Percentiles rank a stretch among this genome's conserved stretches.
phyloP scores from a whole-genome alignment of 139 green algal genomes.

The Chlorella sp. region DNA sequence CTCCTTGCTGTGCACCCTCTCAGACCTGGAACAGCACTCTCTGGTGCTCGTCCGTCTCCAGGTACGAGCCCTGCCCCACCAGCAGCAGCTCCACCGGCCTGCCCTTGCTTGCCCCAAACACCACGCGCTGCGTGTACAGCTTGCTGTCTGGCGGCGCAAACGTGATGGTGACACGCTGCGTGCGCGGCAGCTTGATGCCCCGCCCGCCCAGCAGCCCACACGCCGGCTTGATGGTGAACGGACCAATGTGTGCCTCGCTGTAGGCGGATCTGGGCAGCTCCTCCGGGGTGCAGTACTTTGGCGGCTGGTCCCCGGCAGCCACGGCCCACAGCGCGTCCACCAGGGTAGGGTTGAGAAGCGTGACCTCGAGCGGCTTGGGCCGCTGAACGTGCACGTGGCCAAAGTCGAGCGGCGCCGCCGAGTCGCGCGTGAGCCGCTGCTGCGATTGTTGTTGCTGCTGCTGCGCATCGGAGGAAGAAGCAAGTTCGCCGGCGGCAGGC shows the following conservation, averaged over 20 bases:
- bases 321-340: constrained; percentile 39
- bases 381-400: constrained; percentile 27
- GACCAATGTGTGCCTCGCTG: constrained; percentile 12
- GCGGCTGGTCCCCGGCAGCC: not conserved
- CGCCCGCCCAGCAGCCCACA: constrained; percentile 25
- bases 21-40: constrained; percentile 19
- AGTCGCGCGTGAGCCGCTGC: not conserved
- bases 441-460: too few species aligned
- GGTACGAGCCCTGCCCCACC: constrained; percentile 19
- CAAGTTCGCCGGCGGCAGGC: too few species aligned
- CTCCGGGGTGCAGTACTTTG: not conserved
- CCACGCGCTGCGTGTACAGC: constrained; percentile 10
- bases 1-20: not conserved
- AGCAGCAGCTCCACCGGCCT: constrained; percentile 18
- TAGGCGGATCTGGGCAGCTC: not conserved
- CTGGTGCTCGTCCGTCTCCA: constrained; percentile 38
- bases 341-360: constrained; percentile 32
- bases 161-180: constrained; percentile 24
- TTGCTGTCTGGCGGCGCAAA: constrained; percentile 23
- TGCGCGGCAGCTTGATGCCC: constrained; percentile 21
- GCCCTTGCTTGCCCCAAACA: constrained; percentile 26
- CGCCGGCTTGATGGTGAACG: constrained; percentile 25
- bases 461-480: too few species aligned
- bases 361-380: constrained; percentile 26
- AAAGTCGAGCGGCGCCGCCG: constrained; percentile 12